Percentiles rank a stretch among this genome's conserved stretches.
These are phyloP conservation scores for Kwoniella bestiolae DNA, from an alignment of 768 basidiomycete genomes.

Conservation along the genomic window DNA sequence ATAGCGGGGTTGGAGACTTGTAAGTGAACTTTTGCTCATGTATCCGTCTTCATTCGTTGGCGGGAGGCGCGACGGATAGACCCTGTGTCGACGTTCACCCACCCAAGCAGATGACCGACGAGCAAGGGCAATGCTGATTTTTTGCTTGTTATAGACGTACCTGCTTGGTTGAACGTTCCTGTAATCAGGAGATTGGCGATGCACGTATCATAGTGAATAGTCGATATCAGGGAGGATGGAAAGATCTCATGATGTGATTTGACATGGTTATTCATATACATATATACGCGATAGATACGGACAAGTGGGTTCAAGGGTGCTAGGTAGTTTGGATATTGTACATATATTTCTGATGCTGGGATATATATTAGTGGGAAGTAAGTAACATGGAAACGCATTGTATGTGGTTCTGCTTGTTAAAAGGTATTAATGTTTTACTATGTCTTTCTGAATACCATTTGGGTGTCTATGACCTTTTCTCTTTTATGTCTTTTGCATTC, in stretches of 20 bases:
- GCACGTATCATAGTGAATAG: conserved; percentile 29
- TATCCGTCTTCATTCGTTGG: too few species aligned
- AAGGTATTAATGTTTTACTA: not conserved
- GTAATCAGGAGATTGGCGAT: conserved; percentile 49
- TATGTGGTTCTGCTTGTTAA: too few species aligned
- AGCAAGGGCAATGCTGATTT: not conserved
- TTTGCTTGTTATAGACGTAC: conserved; percentile 38
- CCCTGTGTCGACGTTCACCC: too few species aligned
- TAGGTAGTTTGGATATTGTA: not conserved
- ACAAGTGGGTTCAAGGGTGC: not conserved
- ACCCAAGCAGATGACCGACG: too few species aligned
- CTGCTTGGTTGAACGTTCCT: conserved; percentile 51
- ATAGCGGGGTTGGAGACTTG: conserved; percentile 94
- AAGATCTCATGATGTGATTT: not conserved
- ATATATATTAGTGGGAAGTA: too few species aligned
- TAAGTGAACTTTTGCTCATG: conserved; percentile 31
- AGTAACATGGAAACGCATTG: not conserved
- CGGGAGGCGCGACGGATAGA: too few species aligned
- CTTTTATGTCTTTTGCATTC: too few species aligned
- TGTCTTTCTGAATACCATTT: not conserved
- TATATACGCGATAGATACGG: not conserved
- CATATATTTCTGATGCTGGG: not conserved
- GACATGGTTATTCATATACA: not conserved
- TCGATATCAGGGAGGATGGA: not conserved
- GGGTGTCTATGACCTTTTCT: not conserved